Percentiles rank a stretch among this genome's conserved stretches.
Conservation (phyloP, 495 filamentous ascomycete species). For the Pyronema omphalodes region DNA sequence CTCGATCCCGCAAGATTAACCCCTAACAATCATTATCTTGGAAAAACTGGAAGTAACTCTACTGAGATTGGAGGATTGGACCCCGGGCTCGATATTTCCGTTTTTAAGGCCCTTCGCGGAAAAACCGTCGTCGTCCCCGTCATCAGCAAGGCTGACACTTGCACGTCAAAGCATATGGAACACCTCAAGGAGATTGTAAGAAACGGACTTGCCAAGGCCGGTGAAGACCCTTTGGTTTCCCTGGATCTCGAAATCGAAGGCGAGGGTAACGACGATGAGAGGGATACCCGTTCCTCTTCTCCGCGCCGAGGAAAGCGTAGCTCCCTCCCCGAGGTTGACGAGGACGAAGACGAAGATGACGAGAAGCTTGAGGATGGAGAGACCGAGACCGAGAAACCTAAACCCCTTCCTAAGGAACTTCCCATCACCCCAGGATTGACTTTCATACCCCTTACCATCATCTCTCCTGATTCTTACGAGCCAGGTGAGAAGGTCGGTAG, state of each 20-base stretch:
- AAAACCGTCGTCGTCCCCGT: conserved; percentile 95
- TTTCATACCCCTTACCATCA: conserved; percentile 75
- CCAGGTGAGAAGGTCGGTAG: conserved; percentile 53
- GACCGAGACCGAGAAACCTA: not conserved
- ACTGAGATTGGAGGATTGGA: conserved; percentile 55
- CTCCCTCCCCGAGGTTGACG: conserved; percentile 15
- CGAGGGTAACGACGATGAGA: conserved; percentile 44
- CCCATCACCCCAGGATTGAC: conserved; percentile 26
- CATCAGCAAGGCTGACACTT: conserved; percentile 91
- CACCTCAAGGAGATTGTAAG: conserved; percentile 81
- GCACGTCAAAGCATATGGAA: conserved; percentile 84
- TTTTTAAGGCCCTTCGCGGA: conserved; percentile 70
- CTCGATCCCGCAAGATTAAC: conserved; percentile 75
- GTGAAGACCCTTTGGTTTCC: conserved; percentile 75
- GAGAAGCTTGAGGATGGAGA: not conserved
- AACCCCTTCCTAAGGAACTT: not conserved
- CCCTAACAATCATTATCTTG: conserved; percentile 31
- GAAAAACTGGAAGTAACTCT: conserved; percentile 19
- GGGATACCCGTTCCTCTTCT: not conserved
- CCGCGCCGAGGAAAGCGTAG: conserved; percentile 14
- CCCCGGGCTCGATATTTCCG: conserved; percentile 76
- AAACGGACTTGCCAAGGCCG: conserved; percentile 65
- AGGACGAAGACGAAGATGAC: conserved; percentile 4
- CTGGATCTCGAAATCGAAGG: conserved; percentile 62
- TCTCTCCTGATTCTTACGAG: conserved; percentile 83